Conservation (phyloP, 208 protist species). For the Wallacemonas sp. region DNA sequence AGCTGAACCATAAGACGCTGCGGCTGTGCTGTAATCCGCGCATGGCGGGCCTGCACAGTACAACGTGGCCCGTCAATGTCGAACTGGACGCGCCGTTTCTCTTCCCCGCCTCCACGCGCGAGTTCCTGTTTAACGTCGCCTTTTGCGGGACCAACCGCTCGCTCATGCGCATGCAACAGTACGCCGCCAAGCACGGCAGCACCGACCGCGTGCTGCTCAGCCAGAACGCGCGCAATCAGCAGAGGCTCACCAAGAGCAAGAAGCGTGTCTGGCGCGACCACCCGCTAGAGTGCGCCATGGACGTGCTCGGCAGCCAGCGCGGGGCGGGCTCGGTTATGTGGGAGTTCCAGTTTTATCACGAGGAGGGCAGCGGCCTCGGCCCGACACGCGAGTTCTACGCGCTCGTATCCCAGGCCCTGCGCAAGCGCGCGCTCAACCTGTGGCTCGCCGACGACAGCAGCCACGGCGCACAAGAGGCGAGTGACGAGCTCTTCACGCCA, state of each 20-base stretch:
- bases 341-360: slow-evolving; percentile 91
- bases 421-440: slow-evolving; percentile 52
- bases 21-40: slow-evolving; percentile 76
- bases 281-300: slow-evolving; percentile 64
- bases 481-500: slow-evolving; percentile 55
- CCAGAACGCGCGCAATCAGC: slow-evolving; percentile 16
- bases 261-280: slow-evolving; percentile 66
- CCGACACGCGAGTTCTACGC: slow-evolving; percentile 93
- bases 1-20: slow-evolving; percentile 85
- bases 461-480: slow-evolving; percentile 22
- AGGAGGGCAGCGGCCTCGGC: slow-evolving; percentile 86
- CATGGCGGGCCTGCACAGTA: slow-evolving; percentile 72
- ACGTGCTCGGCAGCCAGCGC: slow-evolving; percentile 46
- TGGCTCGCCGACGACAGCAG: slow-evolving; percentile 42
- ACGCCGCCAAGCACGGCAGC: slow-evolving; percentile 34
- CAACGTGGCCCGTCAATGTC: slow-evolving; percentile 80
- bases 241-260: slow-evolving; percentile 30
- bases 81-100: slow-evolving; percentile 84
- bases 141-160: slow-evolving; percentile 72
- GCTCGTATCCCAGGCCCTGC: slow-evolving; percentile 70
- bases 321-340: slow-evolving; percentile 46
- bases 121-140: slow-evolving; percentile 79
- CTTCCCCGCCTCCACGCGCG: slow-evolving; percentile 68
- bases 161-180: slow-evolving; percentile 59
- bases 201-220: slow-evolving; percentile 21